These are phyloP conservation scores for Macrolepiota fuliginosa DNA, from an alignment of 768 basidiomycete genomes.

Conservation along the genomic window DNA sequence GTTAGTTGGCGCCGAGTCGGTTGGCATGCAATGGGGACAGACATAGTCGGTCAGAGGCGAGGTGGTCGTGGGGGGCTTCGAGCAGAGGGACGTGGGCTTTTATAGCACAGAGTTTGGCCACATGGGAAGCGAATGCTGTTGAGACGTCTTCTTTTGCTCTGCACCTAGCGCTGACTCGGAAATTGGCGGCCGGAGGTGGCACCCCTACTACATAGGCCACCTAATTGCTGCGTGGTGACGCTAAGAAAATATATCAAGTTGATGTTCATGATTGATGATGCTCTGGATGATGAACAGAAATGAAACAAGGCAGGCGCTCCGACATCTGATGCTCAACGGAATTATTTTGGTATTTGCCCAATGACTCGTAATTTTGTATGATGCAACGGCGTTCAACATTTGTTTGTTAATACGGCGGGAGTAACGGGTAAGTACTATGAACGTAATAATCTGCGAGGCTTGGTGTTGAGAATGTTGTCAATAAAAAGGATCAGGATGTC, in stretches of 20 bases:
- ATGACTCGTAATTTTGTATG: too few species aligned
- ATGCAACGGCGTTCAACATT: too few species aligned
- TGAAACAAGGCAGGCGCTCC: neutral
- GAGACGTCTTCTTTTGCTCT: neutral
- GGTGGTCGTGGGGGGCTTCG: neutral
- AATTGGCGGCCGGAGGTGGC: neutral
- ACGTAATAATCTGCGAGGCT: too few species aligned
- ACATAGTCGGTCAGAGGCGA: neutral
- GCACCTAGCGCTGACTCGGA: neutral
- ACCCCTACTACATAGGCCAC: neutral
- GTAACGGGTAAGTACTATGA: too few species aligned
- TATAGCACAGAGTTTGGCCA: neutral
- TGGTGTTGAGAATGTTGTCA: too few species aligned
- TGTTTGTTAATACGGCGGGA: too few species aligned
- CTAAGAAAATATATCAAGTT: neutral
- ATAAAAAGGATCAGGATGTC: neutral
- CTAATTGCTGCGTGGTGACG: neutral
- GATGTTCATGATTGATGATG: neutral
- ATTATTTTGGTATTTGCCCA: neutral
- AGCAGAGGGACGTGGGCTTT: neutral
- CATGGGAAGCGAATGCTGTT: neutral
- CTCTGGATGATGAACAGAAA: neutral
- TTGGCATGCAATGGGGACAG: neutral
- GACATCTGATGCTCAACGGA: neutral
- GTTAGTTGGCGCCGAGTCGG: neutral